phyloP scores from a whole-genome alignment of 2,329 filamentous ascomycete genomes.

The Zasmidium angulare region DNA sequence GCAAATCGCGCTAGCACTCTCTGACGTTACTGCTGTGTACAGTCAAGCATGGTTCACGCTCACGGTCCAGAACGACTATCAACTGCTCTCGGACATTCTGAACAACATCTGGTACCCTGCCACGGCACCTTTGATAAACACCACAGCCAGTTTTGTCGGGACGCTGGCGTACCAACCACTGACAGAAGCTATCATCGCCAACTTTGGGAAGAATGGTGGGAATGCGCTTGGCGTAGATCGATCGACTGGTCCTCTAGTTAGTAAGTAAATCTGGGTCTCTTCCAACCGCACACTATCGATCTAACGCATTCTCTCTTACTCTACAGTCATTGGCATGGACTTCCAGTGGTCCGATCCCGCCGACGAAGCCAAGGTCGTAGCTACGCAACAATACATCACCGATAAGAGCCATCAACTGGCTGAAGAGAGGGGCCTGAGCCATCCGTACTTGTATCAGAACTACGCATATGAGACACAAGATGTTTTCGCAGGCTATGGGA shows the following conservation, averaged over 20 bases:
- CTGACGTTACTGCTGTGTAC: no score
- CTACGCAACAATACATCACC: conserved; percentile 13
- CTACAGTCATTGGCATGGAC: conserved; percentile 11
- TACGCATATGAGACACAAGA: conserved; percentile 11
- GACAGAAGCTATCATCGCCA: conserved; percentile 11
- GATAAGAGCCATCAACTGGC: background rate
- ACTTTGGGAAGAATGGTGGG: conserved; percentile 17
- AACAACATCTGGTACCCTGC: conserved; percentile 7
- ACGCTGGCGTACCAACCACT: conserved; percentile 14
- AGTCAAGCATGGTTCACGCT: conserved; percentile 9
- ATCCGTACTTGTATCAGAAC: conserved; percentile 13
- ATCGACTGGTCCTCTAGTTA: conserved; percentile 10
- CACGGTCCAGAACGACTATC: conserved; percentile 6
- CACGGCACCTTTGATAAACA: conserved; percentile 4
- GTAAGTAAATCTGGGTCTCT: conserved; percentile 13
- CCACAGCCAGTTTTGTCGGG: conserved; percentile 5
- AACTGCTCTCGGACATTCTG: conserved; percentile 8
- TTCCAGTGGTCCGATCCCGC: conserved; percentile 18
- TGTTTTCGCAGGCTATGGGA: conserved; percentile 13
- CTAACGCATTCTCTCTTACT: conserved; percentile 4
- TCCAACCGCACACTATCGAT: background rate
- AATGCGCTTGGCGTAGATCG: conserved; percentile 15
- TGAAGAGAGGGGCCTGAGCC: background rate
- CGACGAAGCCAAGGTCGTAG: conserved; percentile 20
- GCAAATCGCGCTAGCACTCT: no score